Base-by-base conservation (phyloP, 1,139 yeast genomes). In the Taphrina deformans region DNA sequence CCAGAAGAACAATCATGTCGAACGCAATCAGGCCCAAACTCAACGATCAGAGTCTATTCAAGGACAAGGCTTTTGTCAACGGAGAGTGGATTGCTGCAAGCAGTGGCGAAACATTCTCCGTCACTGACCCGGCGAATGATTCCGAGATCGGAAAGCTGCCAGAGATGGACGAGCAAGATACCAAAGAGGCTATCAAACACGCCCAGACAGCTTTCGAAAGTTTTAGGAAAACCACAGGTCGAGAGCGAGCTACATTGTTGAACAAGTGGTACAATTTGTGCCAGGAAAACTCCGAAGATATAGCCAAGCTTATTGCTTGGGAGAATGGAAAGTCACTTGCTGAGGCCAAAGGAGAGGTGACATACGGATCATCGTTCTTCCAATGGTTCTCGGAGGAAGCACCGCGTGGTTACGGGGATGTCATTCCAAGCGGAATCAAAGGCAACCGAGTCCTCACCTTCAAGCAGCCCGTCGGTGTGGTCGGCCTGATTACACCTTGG, bases 401-500 rank as follows among this genome's bases (percentile, higher is more conserved):
- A 16, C 88, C 93, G 51, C 80, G 96, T 69, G 75, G 84, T 52
- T 83, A 86, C 70, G 96, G 96, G 27, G 85, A 85, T 69, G 80
- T 86, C 2, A 86, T 89, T 67, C 87, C 85, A 63, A 88, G 96
- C 3, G 78, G 83, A 26, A 82, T 79, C 72, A 77, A 85, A 41
- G 73, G 78, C 50, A 85, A 82, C 73, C 81, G 92, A 71, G 66
- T 68, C 41, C 7, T 68, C 46, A 68, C 69, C 23, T 69, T 79
- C 66, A 77, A 69, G 68, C 83, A 81, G 71, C 83, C 83, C 1
- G 77, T 80, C 58, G 83, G 83, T 18, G 80, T 80, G 3, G 89
- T 93, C 72, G 97, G 96, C 31, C 84, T 92, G 67, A 80, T 92
- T 71, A 89, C 97, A 3, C 98, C 98, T 21, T 92, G 97, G 97